Evolutionary conservation across 257 asterid species (phyloP), one percentile per base, ranked within the genome.

Genomic region (Lithospermum erythrorhizon): DNA sequence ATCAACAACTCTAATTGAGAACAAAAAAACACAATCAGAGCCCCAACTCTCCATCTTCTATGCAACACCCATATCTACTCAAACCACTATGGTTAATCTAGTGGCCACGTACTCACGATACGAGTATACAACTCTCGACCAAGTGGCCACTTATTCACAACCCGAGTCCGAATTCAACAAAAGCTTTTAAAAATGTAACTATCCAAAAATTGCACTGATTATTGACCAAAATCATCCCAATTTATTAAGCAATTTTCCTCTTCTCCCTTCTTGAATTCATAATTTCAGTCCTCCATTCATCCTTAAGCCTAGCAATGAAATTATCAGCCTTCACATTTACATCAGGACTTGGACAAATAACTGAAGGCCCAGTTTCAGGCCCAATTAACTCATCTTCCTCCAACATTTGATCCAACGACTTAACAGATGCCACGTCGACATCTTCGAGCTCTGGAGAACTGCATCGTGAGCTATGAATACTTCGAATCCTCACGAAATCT

Each of bases 281-380:
- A 64, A 85, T 90, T 70, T 90, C 97, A 53, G 83, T 55, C 65
- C 82, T 79, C 97, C 97, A 90, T 61, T 82, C 94, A 41, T 73
- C 85, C 41, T 83, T 74, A 53, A 74, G 90, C 75, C 90, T 73
- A 0, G 96, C 94, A 30, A 90, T 90, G 78, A 87, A 87, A 53
- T 57, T 67, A 67, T 80, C 96, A 7, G 96, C 97, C 72, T 87
- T 81, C 17, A 60, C 49, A 64, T 90, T 85, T 9, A 90, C 97
- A 61, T 90, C 96, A 35, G 97, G 97, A 81, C 96, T 90, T 20
- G 96, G 94, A 25, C 96, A 90, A n/a, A 58, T 54, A 30, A 80
- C 61, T n/a, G 93, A 71, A 45, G 86, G 81, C 69, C 87, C 89
- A 55, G 59, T 1, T 0, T 3, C 58, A 13, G 85, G 80, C 70